phyloP scores from a whole-genome alignment of 2,329 filamentous ascomycete species.

The Phoma herbarum region DNA sequence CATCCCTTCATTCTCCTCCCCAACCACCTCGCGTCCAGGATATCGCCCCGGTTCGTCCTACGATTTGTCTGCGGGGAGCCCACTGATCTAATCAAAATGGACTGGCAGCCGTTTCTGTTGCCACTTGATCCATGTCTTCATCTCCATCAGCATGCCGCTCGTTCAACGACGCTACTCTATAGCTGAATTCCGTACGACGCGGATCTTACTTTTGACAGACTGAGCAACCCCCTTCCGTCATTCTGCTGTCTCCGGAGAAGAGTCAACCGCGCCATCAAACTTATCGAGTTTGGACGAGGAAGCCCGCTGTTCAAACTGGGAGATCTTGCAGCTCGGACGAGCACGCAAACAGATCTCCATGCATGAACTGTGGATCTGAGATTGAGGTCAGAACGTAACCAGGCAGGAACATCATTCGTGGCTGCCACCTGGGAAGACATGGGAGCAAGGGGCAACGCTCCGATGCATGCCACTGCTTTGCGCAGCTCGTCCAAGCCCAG shows the following conservation, averaged over 20 bases:
- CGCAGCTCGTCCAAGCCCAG: slow-evolving; percentile 33
- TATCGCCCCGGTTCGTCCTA: slow-evolving; percentile 32
- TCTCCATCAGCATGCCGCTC: slow-evolving; percentile 26
- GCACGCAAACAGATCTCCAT: slow-evolving; percentile 15
- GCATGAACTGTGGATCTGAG: slow-evolving; percentile 26
- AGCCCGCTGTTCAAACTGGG: slow-evolving; percentile 9
- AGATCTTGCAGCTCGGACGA: slow-evolving; percentile 11
- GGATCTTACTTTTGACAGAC: slow-evolving; percentile 9
- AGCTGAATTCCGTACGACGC: slow-evolving; percentile 24
- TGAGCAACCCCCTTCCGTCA: slow-evolving; percentile 10
- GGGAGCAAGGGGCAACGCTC: slow-evolving; percentile 41
- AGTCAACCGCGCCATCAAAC: neutral
- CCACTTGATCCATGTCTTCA: slow-evolving; percentile 24
- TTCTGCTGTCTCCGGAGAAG: neutral
- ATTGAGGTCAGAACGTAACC: slow-evolving; percentile 21
- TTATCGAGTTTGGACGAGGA: neutral
- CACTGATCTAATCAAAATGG: slow-evolving; percentile 28
- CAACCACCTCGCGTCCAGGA: slow-evolving; percentile 33
- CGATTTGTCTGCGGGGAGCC: slow-evolving; percentile 26
- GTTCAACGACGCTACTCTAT: slow-evolving; percentile 26
- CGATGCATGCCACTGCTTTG: slow-evolving; percentile 46
- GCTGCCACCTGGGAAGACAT: slow-evolving; percentile 33
- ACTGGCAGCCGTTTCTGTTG: slow-evolving; percentile 39
- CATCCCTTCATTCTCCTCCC: slow-evolving; percentile 30
- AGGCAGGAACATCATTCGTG: slow-evolving; percentile 32